These are phyloP conservation scores for Auriscalpium orientale DNA, from an alignment of 768 basidiomycete species.

Conservation along the genomic window DNA sequence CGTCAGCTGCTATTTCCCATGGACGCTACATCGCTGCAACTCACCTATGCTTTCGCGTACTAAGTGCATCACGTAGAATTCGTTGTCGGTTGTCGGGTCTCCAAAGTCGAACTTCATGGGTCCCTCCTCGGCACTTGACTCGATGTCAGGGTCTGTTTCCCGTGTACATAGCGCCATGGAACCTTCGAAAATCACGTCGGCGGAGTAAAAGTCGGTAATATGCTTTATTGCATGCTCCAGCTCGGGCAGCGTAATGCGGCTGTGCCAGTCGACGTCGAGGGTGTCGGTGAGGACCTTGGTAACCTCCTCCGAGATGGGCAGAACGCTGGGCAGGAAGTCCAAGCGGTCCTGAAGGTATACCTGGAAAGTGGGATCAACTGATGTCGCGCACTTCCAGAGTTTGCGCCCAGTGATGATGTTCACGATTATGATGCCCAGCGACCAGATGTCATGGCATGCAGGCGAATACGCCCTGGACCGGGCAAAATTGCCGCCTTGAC, in stretches of 20 bases:
- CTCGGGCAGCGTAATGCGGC: constrained; percentile 31
- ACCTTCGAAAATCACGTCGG: constrained; percentile 69
- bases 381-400: constrained; percentile 88
- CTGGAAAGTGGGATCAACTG: constrained; percentile 81
- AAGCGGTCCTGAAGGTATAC: constrained; percentile 72
- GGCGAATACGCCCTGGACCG: constrained; percentile 71
- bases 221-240: constrained; percentile 49
- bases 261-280: constrained; percentile 28
- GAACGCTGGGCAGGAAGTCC: constrained; percentile 63
- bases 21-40: too few relatives aligned
- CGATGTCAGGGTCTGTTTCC: constrained; percentile 63
- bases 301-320: constrained; percentile 30
- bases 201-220: constrained; percentile 60
- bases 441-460: constrained; percentile 90
- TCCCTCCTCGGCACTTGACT: constrained; percentile 22
- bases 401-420: constrained; percentile 93
- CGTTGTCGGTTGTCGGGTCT: constrained; percentile 38
- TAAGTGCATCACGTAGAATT: too few relatives aligned
- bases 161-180: constrained; percentile 72
- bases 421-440: constrained; percentile 90
- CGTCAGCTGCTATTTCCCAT: too few relatives aligned
- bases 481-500: constrained; percentile 69
- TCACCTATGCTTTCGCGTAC: too few relatives aligned
- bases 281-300: constrained; percentile 26
- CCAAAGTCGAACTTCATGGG: constrained; percentile 42